phyloP scores from a whole-genome alignment of 257 asterid genomes.

The Avicennia marina region DNA sequence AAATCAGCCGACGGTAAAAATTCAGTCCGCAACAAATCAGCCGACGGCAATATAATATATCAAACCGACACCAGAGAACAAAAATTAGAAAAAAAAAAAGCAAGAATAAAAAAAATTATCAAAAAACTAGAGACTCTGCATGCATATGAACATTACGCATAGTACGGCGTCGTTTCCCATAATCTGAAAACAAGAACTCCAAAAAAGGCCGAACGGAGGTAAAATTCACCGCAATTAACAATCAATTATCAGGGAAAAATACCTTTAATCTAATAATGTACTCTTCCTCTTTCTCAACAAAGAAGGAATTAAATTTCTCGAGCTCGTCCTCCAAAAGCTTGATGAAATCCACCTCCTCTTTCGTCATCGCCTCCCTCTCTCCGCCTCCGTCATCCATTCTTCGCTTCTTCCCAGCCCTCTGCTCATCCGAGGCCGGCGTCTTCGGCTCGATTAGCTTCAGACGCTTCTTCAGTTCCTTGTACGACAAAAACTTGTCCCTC shows the following conservation, averaged over 20 bases:
- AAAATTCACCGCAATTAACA: neutral
- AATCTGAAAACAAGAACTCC: neutral
- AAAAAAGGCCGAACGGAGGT: neutral
- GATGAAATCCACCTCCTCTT: slow-evolving; percentile 68
- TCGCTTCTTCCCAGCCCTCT: slow-evolving; percentile 48
- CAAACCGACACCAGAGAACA: too few relatives aligned
- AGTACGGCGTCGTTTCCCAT: too few relatives aligned
- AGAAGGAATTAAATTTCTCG: slow-evolving; percentile 83
- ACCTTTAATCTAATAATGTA: slow-evolving; percentile 82
- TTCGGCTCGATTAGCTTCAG: slow-evolving; percentile 68
- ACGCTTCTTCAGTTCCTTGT: slow-evolving; percentile 85
- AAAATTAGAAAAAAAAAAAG: too few relatives aligned
- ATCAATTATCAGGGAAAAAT: neutral
- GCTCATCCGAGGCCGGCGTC: slow-evolving; percentile 17
- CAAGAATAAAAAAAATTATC: too few relatives aligned
- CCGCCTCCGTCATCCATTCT: slow-evolving; percentile 29
- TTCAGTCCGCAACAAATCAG: too few relatives aligned
- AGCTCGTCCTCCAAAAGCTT: slow-evolving; percentile 80
- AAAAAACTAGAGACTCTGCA: too few relatives aligned
- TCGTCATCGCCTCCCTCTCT: slow-evolving; percentile 46
- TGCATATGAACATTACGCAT: too few relatives aligned
- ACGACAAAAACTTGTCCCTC: slow-evolving; percentile 86
- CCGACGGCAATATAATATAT: too few relatives aligned
- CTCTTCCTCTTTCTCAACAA: slow-evolving; percentile 88
- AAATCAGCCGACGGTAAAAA: too few relatives aligned